A percentile compares a stretch with the other conserved stretches of the same genome.
These are phyloP conservation scores for Myxozyma neglecta DNA, from an alignment of 805 yeast genomes.

Conservation along the genomic window DNA sequence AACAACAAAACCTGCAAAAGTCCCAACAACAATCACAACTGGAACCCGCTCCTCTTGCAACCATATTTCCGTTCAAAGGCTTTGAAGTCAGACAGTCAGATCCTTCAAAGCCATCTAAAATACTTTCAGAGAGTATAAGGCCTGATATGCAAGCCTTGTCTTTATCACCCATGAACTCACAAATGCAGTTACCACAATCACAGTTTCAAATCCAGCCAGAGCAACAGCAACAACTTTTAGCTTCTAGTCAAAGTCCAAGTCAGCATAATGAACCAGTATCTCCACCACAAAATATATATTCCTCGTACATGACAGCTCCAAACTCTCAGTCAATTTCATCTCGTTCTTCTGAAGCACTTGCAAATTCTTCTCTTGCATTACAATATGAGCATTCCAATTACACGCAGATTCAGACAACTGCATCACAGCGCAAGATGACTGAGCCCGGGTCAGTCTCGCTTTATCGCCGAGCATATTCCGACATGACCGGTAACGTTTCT, in stretches of 20 bases:
- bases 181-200: too few relatives aligned
- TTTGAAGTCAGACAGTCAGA: too few relatives aligned
- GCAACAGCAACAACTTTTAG: not conserved
- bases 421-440: too few relatives aligned
- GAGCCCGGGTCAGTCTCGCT: not conserved
- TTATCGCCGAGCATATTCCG: conserved; percentile 14
- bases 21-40: conserved; percentile 7
- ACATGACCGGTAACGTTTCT: conserved; percentile 8
- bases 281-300: conserved; percentile 37
- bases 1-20: too few relatives aligned
- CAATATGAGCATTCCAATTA: too few relatives aligned
- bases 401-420: too few relatives aligned
- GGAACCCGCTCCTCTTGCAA: too few relatives aligned
- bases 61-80: too few relatives aligned
- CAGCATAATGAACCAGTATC: not conserved
- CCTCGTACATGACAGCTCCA: not conserved
- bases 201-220: not conserved
- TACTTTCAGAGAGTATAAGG: too few relatives aligned
- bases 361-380: not conserved
- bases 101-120: too few relatives aligned
- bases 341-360: not conserved
- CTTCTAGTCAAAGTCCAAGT: not conserved
- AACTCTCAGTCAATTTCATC: not conserved
- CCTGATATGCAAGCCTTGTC: too few relatives aligned
- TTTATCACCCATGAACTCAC: too few relatives aligned